These are phyloP conservation scores for Entomortierella lignicola DNA, from an alignment of 192 early-diverging fungal genomes.

Conservation along the genomic window DNA sequence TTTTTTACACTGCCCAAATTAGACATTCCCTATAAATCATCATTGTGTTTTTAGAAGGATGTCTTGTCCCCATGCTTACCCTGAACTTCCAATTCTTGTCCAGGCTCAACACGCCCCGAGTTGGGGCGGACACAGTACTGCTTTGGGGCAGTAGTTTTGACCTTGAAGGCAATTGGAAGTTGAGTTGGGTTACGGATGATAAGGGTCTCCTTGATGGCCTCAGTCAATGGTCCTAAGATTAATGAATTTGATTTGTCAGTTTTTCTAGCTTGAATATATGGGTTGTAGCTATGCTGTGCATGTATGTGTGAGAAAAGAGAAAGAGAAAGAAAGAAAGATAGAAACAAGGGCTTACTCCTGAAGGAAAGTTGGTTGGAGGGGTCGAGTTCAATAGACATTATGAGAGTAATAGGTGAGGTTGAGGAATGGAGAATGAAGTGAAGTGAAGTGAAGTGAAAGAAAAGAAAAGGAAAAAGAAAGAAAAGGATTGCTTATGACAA, in stretches of 20 bases:
- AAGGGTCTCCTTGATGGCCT: constrained; percentile 64
- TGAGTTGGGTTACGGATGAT: constrained; percentile 70
- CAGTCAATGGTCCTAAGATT: constrained; percentile 72
- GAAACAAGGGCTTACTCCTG: constrained; percentile 58
- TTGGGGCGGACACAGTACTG: constrained; percentile 98
- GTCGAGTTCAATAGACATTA: constrained; percentile 72
- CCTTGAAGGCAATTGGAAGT: constrained; percentile 89
- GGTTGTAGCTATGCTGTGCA: too few relatives aligned
- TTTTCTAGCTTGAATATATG: too few relatives aligned
- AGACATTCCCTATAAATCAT: too few relatives aligned
- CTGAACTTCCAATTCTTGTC: constrained; percentile 75
- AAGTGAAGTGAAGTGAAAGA: background rate
- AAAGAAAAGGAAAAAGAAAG: background rate
- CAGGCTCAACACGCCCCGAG: constrained; percentile 81
- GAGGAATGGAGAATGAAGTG: background rate
- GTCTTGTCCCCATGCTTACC: constrained; percentile 54
- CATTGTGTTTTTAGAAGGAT: background rate
- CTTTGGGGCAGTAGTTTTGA: constrained; percentile 98
- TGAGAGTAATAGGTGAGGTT: background rate
- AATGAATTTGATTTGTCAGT: background rate
- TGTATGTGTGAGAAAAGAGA: too few relatives aligned
- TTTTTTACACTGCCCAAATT: too few relatives aligned
- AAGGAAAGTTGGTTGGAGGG: constrained; percentile 66
- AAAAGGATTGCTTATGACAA: background rate
- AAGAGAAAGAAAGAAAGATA: background rate